Evolutionary conservation across 2,329 filamentous ascomycete species (phyloP).

Genomic region (Alternaria arbusti): DNA sequence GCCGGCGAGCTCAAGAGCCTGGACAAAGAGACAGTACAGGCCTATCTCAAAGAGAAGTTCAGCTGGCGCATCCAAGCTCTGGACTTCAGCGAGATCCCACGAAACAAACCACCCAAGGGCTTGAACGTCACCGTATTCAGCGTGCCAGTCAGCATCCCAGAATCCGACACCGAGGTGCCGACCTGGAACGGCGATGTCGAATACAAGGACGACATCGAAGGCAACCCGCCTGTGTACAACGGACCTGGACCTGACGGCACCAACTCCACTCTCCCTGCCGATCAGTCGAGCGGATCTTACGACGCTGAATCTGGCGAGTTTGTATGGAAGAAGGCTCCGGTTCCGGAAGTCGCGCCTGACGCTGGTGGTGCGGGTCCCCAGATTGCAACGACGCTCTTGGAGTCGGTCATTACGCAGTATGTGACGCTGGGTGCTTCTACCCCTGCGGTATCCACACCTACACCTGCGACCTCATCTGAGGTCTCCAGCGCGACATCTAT

Average conservation of each 20-base stretch:
- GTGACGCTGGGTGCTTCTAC: slow-evolving; percentile 8
- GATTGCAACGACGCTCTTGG: background rate
- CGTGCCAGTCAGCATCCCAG: slow-evolving; percentile 32
- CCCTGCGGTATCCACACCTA: background rate
- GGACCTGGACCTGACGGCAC: slow-evolving; percentile 22
- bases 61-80: slow-evolving; percentile 41
- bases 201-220: slow-evolving; percentile 34
- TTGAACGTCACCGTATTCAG: slow-evolving; percentile 39
- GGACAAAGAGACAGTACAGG: slow-evolving; percentile 24
- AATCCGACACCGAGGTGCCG: slow-evolving; percentile 34
- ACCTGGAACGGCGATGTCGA: slow-evolving; percentile 29
- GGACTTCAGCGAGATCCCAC: slow-evolving; percentile 38
- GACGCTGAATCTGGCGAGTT: slow-evolving; percentile 17
- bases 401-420: slow-evolving; percentile 12
- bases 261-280: slow-evolving; percentile 18
- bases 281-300: slow-evolving; percentile 15
- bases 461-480: background rate
- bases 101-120: slow-evolving; percentile 32
- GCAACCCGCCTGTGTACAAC: slow-evolving; percentile 32
- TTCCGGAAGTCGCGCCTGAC: slow-evolving; percentile 1
- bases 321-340: slow-evolving; percentile 24
- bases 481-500: background rate
- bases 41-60: slow-evolving; percentile 38
- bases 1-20: slow-evolving; percentile 35
- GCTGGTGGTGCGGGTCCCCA: background rate